phyloP scores from a whole-genome alignment of 1,284 basidiomycete genomes.

The Rhodotorula mucilaginosa region DNA sequence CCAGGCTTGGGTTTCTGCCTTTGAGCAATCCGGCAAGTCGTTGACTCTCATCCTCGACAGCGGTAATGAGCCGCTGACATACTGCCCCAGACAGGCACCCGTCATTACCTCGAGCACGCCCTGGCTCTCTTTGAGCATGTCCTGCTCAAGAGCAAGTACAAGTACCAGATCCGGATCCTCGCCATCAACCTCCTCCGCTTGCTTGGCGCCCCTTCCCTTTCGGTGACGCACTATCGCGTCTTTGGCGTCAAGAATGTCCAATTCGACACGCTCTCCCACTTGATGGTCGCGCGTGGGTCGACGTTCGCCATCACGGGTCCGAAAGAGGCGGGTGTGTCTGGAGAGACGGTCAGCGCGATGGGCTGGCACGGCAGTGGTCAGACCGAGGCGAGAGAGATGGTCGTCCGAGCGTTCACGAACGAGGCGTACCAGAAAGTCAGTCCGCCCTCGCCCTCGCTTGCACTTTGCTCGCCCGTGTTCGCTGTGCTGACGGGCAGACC shows the following conservation, averaged over 20 bases:
- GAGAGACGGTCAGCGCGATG: slow-evolving; percentile 3
- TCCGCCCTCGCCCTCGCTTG: too few relatives aligned
- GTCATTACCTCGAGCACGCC: slow-evolving; percentile 63
- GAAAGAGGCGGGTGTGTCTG: slow-evolving; percentile 64
- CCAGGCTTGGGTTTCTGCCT: slow-evolving; percentile 65
- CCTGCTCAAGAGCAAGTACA: slow-evolving; percentile 67
- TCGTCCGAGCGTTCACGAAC: slow-evolving; percentile 66
- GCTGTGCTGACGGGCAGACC: neutral
- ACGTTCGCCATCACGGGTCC: slow-evolving; percentile 59
- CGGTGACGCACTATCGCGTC: slow-evolving; percentile 69
- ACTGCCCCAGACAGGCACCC: slow-evolving; percentile 49
- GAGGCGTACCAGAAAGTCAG: slow-evolving; percentile 75
- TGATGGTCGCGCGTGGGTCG: slow-evolving; percentile 70
- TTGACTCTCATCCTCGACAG: too few relatives aligned
- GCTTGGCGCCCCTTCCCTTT: slow-evolving; percentile 63
- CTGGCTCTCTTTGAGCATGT: slow-evolving; percentile 67
- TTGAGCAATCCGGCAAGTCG: slow-evolving; percentile 51
- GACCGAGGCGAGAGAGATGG: slow-evolving; percentile 34
- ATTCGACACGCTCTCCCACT: slow-evolving; percentile 77
- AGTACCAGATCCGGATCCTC: slow-evolving; percentile 69
- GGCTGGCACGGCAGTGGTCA: slow-evolving; percentile 27
- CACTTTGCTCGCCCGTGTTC: neutral
- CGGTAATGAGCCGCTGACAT: neutral
- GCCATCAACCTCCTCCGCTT: slow-evolving; percentile 74
- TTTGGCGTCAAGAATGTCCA: slow-evolving; percentile 78